Base-by-base conservation (phyloP, 306 rosid species). In the Medicago ruthenica region DNA sequence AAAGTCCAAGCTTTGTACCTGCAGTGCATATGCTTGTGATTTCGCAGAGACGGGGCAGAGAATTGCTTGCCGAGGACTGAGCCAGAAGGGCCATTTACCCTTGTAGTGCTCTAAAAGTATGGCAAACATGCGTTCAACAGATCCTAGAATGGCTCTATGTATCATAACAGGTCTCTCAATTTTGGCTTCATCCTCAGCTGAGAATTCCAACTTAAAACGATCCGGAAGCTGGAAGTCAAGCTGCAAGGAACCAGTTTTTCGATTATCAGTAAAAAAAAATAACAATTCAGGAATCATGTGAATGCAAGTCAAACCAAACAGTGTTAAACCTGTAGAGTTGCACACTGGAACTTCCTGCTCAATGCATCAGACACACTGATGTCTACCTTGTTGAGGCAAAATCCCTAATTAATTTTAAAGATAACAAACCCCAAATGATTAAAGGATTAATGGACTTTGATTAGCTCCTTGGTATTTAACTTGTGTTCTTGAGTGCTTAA, bases 61-160 rank as follows among this genome's bases (percentile, higher is more conserved):
- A 87, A 94, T 90, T 1, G 96, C 91, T 83, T 94, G 98, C 58
- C 96, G 98, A 63, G 98, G 97, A 86, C 97, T 94, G 66, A 94
- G 97, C 97, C 98, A 94, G 81, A 94, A 89, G 65, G n/a, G n/a
- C n/a, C n/a, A n/a, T n/a, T n/a, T n/a, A n/a, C n/a, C n/a, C n/a
- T n/a, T n/a, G n/a, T n/a, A 94, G 84, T 94, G 96, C 88, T 91
- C 98, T 85, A 94, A 82, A 68, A 94, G 84, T 63, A 91, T 91
- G 64, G 96, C 97, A 89, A 93, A 89, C 97, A 93, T 91, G 39
- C 98, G 88, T 74, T 91, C 96, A 78, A 91, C 97, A 68, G 98
- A 91, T 59, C 98, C 97, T 67, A 94, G 86, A 76, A 94, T 79
- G 57, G 98, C 97, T 87, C 97, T 83, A 83, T 91, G 98, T 68